Percentiles rank a stretch among this genome's conserved stretches.
These are phyloP conservation scores for Tardiomyces depauwii DNA, from an alignment of 1,139 yeast species.

Conservation along the genomic window DNA sequence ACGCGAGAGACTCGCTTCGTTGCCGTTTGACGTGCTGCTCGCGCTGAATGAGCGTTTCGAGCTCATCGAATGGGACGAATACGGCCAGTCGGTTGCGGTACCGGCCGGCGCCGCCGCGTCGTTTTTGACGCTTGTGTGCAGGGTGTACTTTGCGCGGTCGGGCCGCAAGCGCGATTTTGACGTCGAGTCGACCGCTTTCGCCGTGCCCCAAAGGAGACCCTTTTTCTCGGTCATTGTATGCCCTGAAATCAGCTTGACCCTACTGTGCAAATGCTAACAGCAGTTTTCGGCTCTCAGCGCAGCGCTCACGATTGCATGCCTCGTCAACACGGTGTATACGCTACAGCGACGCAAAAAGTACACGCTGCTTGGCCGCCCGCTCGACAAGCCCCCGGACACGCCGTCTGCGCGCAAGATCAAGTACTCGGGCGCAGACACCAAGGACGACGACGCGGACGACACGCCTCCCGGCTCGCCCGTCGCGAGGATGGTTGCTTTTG, in stretches of 20 bases:
- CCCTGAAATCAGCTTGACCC: no score
- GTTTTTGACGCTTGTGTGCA: constrained; percentile 16
- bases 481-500: constrained; percentile 1
- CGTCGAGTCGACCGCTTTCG: background rate
- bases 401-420: constrained; percentile 28
- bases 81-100: constrained; percentile 35
- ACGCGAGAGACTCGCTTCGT: constrained; percentile 32
- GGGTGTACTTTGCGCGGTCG: constrained; percentile 7
- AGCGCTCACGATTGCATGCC: constrained; percentile 6
- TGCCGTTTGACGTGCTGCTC: constrained; percentile 47
- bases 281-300: constrained; percentile 6
- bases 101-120: constrained; percentile 37
- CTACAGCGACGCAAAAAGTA: constrained; percentile 29
- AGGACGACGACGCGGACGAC: background rate
- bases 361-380: constrained; percentile 30
- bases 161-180: background rate
- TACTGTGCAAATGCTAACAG: background rate
- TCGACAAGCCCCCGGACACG: constrained; percentile 28
- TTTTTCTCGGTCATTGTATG: background rate
- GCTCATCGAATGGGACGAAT: constrained; percentile 56
- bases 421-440: constrained; percentile 12
- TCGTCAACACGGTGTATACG: constrained; percentile 26
- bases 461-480: constrained; percentile 1
- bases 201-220: background rate
- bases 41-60: constrained; percentile 41